phyloP scores from a whole-genome alignment of 495 filamentous ascomycete genomes.

The Penicillium pulvis region DNA sequence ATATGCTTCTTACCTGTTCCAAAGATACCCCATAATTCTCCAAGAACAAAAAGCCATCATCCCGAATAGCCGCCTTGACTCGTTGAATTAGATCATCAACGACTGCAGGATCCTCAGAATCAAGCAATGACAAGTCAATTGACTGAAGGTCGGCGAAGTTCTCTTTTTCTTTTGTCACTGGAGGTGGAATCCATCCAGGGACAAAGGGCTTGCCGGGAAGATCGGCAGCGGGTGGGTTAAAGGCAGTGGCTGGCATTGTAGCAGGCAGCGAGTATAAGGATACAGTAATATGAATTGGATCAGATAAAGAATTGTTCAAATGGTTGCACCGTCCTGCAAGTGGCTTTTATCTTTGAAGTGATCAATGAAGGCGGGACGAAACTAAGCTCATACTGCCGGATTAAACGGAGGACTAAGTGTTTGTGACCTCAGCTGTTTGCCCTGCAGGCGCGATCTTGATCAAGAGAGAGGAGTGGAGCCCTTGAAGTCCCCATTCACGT shows the following conservation, averaged over 20 bases:
- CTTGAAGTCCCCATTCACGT: too few species aligned
- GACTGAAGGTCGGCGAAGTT: slow-evolving; percentile 42
- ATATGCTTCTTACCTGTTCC: slow-evolving; percentile 36
- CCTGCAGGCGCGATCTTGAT: too few species aligned
- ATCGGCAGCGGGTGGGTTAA: slow-evolving; percentile 40
- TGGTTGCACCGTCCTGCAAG: background rate
- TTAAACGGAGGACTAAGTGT: too few species aligned
- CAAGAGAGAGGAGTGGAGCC: too few species aligned
- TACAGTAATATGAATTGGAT: background rate
- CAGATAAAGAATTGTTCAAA: background rate
- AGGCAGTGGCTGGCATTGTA: slow-evolving; percentile 39
- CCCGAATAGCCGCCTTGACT: slow-evolving; percentile 42
- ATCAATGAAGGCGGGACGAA: background rate
- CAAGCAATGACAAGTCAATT: slow-evolving; percentile 43
- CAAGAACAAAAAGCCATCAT: slow-evolving; percentile 51
- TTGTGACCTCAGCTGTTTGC: too few species aligned
- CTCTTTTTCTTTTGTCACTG: slow-evolving; percentile 37
- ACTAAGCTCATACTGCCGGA: too few species aligned
- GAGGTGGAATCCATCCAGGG: slow-evolving; percentile 44
- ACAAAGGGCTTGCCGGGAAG: slow-evolving; percentile 43
- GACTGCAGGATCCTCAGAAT: slow-evolving; percentile 38
- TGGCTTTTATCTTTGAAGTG: background rate
- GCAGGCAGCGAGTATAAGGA: slow-evolving; percentile 1
- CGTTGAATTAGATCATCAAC: slow-evolving; percentile 40
- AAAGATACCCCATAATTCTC: slow-evolving; percentile 51